phyloP scores from a whole-genome alignment of 2,329 filamentous ascomycete genomes.

The Xylariaceae sp. region DNA sequence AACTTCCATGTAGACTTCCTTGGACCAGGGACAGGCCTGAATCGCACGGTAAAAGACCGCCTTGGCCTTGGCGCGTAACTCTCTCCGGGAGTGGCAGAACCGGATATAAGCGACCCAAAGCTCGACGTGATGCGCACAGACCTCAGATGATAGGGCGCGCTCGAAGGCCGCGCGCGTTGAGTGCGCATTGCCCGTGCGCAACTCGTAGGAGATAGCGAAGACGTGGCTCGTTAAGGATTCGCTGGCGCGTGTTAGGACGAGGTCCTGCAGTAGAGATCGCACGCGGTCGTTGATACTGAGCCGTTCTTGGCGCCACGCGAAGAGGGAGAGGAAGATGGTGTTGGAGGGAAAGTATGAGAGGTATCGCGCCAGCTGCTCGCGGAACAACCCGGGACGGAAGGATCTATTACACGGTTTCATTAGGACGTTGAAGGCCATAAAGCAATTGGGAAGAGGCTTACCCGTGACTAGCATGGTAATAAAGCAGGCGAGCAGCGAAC shows the following conservation, averaged over 20 bases:
- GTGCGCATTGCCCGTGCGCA: slow-evolving; percentile 45
- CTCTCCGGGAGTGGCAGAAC: slow-evolving; percentile 38
- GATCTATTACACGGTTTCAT: slow-evolving; percentile 40
- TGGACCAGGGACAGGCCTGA: slow-evolving; percentile 40
- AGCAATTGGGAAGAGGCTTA: slow-evolving; percentile 31
- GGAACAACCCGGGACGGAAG: slow-evolving; percentile 64
- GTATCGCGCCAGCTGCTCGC: slow-evolving; percentile 57
- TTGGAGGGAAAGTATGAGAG: slow-evolving; percentile 68
- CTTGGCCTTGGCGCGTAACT: slow-evolving; percentile 28
- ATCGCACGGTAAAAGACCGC: slow-evolving; percentile 34
- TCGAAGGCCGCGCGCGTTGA: slow-evolving; percentile 51
- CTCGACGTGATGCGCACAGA: slow-evolving; percentile 38
- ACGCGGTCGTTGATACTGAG: slow-evolving; percentile 73
- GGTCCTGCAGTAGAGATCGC: slow-evolving; percentile 57
- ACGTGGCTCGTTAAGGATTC: slow-evolving; percentile 44
- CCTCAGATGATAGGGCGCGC: slow-evolving; percentile 43
- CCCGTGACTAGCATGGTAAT: slow-evolving; percentile 59
- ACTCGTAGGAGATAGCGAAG: slow-evolving; percentile 51
- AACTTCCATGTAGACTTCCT: slow-evolving; percentile 50
- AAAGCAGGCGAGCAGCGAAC: slow-evolving; percentile 61
- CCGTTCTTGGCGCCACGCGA: slow-evolving; percentile 68
- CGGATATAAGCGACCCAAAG: slow-evolving; percentile 51
- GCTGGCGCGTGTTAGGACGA: slow-evolving; percentile 40
- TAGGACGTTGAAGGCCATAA: background rate
- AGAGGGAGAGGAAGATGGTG: slow-evolving; percentile 67